Conservation (phyloP, 352 stramenopile genomes). For the Pythium aquatile region DNA sequence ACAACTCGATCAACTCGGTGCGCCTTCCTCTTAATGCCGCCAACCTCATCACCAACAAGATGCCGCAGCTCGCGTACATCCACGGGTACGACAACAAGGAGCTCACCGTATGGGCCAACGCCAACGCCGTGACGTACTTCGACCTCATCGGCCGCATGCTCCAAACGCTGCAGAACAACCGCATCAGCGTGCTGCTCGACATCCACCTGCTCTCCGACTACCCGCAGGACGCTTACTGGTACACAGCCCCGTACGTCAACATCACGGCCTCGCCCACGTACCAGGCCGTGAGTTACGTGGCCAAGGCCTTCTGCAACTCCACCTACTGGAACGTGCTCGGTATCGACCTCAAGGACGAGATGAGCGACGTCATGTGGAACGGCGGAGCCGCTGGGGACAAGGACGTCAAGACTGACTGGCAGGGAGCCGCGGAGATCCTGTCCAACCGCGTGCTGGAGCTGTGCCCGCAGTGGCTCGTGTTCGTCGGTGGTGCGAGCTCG, state of each 20-base stretch:
- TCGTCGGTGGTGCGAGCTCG: slow-evolving; percentile 54
- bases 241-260: slow-evolving; percentile 51
- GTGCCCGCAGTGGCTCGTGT: slow-evolving; percentile 67
- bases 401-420: slow-evolving; percentile 47
- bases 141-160: slow-evolving; percentile 57
- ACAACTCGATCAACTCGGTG: slow-evolving; percentile 68
- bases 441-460: slow-evolving; percentile 40
- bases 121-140: slow-evolving; percentile 49
- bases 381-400: slow-evolving; percentile 22
- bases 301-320: slow-evolving; percentile 46
- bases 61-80: slow-evolving; percentile 53
- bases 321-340: slow-evolving; percentile 69
- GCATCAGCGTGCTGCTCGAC: slow-evolving; percentile 57
- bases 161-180: slow-evolving; percentile 48
- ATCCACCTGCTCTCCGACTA: slow-evolving; percentile 56
- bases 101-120: slow-evolving; percentile 45
- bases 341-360: slow-evolving; percentile 64
- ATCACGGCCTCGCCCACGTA: slow-evolving; percentile 48
- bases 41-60: slow-evolving; percentile 38
- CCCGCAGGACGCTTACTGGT: slow-evolving; percentile 59
- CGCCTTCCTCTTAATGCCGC: slow-evolving; percentile 55
- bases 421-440: slow-evolving; percentile 35
- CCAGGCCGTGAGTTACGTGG: slow-evolving; percentile 41
- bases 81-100: slow-evolving; percentile 64
- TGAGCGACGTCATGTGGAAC: slow-evolving; percentile 38